Evolutionary conservation across 1,284 basidiomycete genomes (phyloP), one percentile per base, ranked within the genome.

Genomic region (Mixia osmundae): DNA sequence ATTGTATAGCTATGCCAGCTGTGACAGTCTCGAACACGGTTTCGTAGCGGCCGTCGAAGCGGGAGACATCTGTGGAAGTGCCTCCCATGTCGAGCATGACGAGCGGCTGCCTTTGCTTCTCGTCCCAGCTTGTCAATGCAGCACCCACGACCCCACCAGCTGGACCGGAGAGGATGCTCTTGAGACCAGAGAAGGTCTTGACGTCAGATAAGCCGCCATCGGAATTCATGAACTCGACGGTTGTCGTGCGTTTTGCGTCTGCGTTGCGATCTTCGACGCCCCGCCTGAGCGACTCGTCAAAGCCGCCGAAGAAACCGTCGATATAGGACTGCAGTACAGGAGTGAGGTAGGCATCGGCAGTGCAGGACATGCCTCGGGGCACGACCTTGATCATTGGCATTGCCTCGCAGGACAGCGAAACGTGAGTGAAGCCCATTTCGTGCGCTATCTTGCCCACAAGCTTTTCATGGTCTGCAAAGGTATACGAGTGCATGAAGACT

Each of bases 321-420:
- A 59, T 54, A 38, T 55, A 55, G 5, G 50, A 44, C 33, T 40
- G 62, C 24, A 94, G 58, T 32, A 91, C 76, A 1, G 87, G 89
- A 0, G 87, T 94, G 21, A 95, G 69, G 54, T 97, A 97, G 2
- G 89, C 91, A 49, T 97, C 89, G 0, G 85, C 89, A 0, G 83
- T 91, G 0, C 80, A 73, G 0, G 80, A 87, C 3, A 78, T 72
- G 0, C 83, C 89, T 4, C 89, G 73, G 1, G 83, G 76, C 3
- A 94, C 80, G 66, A 91, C 76, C 39, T 54, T 52, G 47, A 60
- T 55, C 50, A 54, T 54, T 2, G 89, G 78, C 37, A 85, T 68
- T 6, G 94, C 66, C 44, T 75, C 69, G 2, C 78, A 75, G 0
- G 82, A 89, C 46, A 82, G 69, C 4, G 82, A 89, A 46, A 95